Evolutionary conservation across 768 basidiomycete genomes (phyloP).

Genomic region (Podaxis mareebaensis): DNA sequence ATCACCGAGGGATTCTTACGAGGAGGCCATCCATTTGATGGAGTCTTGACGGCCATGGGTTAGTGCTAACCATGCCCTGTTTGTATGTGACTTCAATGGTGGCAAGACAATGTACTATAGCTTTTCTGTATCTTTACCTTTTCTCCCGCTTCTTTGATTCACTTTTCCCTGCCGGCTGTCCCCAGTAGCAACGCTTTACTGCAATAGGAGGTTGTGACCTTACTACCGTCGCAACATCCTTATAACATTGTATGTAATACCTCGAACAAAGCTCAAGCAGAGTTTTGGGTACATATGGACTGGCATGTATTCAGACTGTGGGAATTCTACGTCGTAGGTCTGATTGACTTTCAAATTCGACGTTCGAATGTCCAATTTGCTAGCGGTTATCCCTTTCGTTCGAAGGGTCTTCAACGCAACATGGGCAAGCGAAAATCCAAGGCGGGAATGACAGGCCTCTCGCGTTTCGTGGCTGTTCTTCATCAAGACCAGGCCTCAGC

Average conservation of each 20-base stretch:
- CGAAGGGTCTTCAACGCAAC: background rate
- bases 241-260: background rate
- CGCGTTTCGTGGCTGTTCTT: conserved; percentile 8
- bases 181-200: background rate
- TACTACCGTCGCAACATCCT: background rate
- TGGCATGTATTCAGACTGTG: background rate
- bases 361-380: background rate
- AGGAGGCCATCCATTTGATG: conserved; percentile 37
- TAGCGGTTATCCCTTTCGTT: background rate
- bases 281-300: background rate
- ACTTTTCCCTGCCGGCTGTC: background rate
- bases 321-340: background rate
- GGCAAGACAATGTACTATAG: background rate
- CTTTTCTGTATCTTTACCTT: background rate
- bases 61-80: background rate
- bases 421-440: conserved; percentile 20
- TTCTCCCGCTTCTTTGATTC: background rate
- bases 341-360: background rate
- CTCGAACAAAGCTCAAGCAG: background rate
- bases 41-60: conserved; percentile 18
- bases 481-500: background rate
- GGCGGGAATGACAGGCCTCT: conserved; percentile 8
- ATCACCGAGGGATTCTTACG: conserved; percentile 40
- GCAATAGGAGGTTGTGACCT: background rate
- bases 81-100: background rate